phyloP scores from a whole-genome alignment of 305 asterid genomes.

The Fraxinus sp. region DNA sequence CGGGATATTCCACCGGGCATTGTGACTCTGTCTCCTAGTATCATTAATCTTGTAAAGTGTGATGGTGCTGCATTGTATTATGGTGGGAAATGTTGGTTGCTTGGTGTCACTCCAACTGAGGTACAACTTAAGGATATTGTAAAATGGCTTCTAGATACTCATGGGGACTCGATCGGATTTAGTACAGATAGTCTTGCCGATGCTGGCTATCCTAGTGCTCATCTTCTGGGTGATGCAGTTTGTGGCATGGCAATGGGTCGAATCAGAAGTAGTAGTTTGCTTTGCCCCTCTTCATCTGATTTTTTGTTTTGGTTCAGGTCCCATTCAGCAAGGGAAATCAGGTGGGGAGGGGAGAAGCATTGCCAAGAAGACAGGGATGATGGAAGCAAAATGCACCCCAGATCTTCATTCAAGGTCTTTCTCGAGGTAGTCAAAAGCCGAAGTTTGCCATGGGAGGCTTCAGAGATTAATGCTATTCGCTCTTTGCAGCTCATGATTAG shows the following conservation, averaged over 20 bases:
- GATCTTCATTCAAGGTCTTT: conserved; percentile 64
- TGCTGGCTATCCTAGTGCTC: conserved; percentile 52
- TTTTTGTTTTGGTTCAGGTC: conserved; percentile 75
- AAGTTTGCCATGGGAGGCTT: conserved; percentile 62
- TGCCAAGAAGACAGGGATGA: conserved; percentile 52
- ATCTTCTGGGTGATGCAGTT: conserved; percentile 52
- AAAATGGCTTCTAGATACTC: conserved; percentile 46
- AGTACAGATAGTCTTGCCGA: conserved; percentile 61
- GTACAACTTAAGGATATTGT: conserved; percentile 47
- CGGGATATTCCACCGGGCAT: conserved; percentile 59
- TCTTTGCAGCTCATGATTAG: conserved; percentile 75
- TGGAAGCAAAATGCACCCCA: conserved; percentile 59
- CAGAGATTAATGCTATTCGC: conserved; percentile 66
- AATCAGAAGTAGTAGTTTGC: conserved; percentile 18
- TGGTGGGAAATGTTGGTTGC: conserved; percentile 55
- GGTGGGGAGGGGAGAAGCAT: conserved; percentile 72
- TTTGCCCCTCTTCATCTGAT: conserved; percentile 28
- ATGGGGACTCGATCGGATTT: conserved; percentile 48
- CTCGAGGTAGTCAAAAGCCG: conserved; percentile 62
- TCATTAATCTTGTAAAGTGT: conserved; percentile 67
- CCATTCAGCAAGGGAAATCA: conserved; percentile 49
- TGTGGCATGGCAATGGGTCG: conserved; percentile 69
- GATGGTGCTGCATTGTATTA: conserved; percentile 69
- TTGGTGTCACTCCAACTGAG: conserved; percentile 71
- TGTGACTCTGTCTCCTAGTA: conserved; percentile 58